Percentiles rank a stretch among this genome's conserved stretches.
Evolutionary conservation across 768 basidiomycete genomes (phyloP).

Genomic region (Mycena floridula): DNA sequence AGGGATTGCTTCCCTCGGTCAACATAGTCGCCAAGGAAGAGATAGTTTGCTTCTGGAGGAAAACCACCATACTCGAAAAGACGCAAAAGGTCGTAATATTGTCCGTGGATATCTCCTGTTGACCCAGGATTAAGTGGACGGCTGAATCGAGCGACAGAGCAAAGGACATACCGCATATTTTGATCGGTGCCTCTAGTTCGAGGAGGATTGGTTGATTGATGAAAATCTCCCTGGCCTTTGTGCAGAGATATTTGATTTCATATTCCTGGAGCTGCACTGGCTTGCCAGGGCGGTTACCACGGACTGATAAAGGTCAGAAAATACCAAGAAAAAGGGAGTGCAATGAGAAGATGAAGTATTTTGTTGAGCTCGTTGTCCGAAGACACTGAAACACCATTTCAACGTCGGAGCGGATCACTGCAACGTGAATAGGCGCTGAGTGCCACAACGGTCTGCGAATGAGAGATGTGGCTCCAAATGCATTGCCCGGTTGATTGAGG

Average conservation of each 20-base stretch:
- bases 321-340: slow-evolving; percentile 7
- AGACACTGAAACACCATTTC: too few species aligned
- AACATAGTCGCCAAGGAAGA: slow-evolving; percentile 99
- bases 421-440: too few species aligned
- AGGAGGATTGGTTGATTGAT: slow-evolving; percentile 98
- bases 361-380: too few species aligned
- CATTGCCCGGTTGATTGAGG: too few species aligned
- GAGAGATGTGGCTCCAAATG: too few species aligned
- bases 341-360: too few species aligned
- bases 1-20: slow-evolving; percentile 98
- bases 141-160: slow-evolving; percentile 12
- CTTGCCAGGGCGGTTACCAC: slow-evolving; percentile 97
- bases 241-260: slow-evolving; percentile 99
- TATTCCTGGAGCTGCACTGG: slow-evolving; percentile 97
- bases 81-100: slow-evolving; percentile 97
- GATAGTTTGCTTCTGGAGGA: slow-evolving; percentile 99
- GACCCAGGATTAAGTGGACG: slow-evolving; percentile 8
- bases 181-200: slow-evolving; percentile 98
- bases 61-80: slow-evolving; percentile 99
- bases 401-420: too few species aligned
- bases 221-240: slow-evolving; percentile 98
- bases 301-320: slow-evolving; percentile 49
- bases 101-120: slow-evolving; percentile 95
- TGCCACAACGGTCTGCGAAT: too few species aligned
- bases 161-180: slow-evolving; percentile 87